phyloP scores from a whole-genome alignment of 805 yeast species.

The Candida dajiaensis region DNA sequence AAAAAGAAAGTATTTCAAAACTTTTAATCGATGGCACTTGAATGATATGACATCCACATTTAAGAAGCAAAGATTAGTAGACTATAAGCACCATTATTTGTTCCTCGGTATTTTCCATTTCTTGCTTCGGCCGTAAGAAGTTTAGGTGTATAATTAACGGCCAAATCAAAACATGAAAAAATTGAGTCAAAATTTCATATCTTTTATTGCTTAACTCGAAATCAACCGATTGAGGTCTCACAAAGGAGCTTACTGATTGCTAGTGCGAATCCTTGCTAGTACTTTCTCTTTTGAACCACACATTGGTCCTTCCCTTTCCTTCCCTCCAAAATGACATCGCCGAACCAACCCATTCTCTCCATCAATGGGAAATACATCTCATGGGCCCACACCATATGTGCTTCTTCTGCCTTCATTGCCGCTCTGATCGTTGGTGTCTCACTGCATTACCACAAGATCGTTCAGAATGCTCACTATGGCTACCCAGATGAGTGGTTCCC shows the following conservation, averaged over 20 bases:
- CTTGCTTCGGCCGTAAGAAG: not conserved
- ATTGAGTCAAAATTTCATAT: too few relatives aligned
- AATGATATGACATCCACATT: too few relatives aligned
- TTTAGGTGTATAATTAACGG: not conserved
- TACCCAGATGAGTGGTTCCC: conserved; percentile 99
- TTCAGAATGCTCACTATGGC: conserved; percentile 76
- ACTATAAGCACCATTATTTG: too few relatives aligned
- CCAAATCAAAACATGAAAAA: conserved; percentile 1
- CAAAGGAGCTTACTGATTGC: too few relatives aligned
- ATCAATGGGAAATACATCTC: conserved; percentile 67
- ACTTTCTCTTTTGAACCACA: not conserved
- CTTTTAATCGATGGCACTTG: too few relatives aligned
- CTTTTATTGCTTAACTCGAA: too few relatives aligned
- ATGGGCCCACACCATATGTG: conserved; percentile 64
- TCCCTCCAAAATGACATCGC: not conserved
- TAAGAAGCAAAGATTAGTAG: too few relatives aligned
- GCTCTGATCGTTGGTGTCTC: conserved; percentile 71
- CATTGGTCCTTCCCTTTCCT: not conserved
- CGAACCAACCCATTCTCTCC: conserved; percentile 19
- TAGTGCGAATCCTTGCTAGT: too few relatives aligned
- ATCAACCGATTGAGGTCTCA: too few relatives aligned
- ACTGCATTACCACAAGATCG: conserved; percentile 84
- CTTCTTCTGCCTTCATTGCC: conserved; percentile 65
- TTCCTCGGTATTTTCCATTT: not conserved
- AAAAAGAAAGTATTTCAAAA: too few relatives aligned